Conservation (phyloP, 176 grass and related monocot genomes). For the Raddia guianensis region DNA sequence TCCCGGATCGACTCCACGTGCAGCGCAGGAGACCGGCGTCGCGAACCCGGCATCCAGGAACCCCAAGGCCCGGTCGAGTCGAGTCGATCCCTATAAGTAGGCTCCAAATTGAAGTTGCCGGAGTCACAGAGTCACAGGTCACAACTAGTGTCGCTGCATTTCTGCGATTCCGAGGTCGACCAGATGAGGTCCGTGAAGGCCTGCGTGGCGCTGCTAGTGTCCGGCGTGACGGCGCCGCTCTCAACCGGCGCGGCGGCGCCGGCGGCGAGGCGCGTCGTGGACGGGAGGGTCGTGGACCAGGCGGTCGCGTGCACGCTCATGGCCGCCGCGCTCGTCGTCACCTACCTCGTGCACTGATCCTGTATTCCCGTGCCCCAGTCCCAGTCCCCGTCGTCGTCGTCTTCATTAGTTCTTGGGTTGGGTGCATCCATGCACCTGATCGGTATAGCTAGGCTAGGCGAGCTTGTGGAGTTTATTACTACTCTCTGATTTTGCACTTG, state of each 20-base stretch:
- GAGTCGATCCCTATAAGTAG: too few species aligned
- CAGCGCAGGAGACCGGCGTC: too few species aligned
- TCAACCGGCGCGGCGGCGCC: background rate
- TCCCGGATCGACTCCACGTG: too few species aligned
- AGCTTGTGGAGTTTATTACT: background rate
- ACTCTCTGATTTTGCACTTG: background rate
- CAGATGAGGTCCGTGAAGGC: conserved; percentile 16
- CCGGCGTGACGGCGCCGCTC: background rate
- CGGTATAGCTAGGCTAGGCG: background rate
- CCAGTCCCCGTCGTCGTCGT: background rate
- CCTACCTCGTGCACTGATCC: conserved; percentile 47
- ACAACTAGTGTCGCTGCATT: too few species aligned
- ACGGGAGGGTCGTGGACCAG: conserved; percentile 37
- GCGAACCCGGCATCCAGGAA: too few species aligned
- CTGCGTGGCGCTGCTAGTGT: background rate
- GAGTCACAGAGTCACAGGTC: background rate
- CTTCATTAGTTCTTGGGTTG: background rate
- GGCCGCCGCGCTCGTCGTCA: conserved; percentile 51
- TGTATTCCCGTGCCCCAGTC: background rate
- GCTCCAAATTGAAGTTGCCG: too few species aligned
- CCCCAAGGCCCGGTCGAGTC: too few species aligned
- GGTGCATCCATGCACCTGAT: background rate
- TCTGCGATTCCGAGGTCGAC: background rate
- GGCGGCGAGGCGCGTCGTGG: background rate
- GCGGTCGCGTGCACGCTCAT: conserved; percentile 47